A percentile compares a stretch with the other conserved stretches of the same genome.
These are phyloP conservation scores for Fusarium luffae DNA, from an alignment of 2,329 filamentous ascomycete species.

Conservation along the genomic window DNA sequence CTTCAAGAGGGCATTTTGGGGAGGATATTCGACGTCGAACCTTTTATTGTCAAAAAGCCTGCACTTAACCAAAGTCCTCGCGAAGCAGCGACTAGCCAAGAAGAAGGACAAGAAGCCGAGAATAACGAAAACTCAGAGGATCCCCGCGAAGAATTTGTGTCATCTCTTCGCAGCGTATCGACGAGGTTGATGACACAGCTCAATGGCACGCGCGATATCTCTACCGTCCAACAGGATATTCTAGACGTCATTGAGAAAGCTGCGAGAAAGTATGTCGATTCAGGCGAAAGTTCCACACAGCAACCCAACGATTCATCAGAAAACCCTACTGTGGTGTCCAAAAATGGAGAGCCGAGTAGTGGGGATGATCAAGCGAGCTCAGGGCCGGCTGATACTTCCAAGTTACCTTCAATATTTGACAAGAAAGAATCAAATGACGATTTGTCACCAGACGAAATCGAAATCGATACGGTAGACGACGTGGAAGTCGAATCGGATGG, in stretches of 20 bases:
- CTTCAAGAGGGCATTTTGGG: constrained; percentile 65
- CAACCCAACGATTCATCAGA: constrained; percentile 24
- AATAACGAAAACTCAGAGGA: constrained; percentile 35
- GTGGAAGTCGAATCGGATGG: constrained; percentile 43
- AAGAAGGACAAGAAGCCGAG: constrained; percentile 39
- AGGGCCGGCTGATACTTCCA: constrained; percentile 1
- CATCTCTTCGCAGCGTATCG: constrained; percentile 55
- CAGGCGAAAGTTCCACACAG: constrained; percentile 45
- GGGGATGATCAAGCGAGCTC: background rate
- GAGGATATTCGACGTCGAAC: constrained; percentile 64
- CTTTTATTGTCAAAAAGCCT: constrained; percentile 52
- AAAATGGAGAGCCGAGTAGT: constrained; percentile 13
- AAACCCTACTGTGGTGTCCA: constrained; percentile 4
- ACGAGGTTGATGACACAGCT: constrained; percentile 56
- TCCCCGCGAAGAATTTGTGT: constrained; percentile 46
- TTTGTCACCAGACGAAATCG: constrained; percentile 60
- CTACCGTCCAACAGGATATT: constrained; percentile 57
- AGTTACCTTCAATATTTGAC: constrained; percentile 12
- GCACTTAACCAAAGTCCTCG: constrained; percentile 44
- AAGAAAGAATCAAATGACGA: constrained; percentile 40
- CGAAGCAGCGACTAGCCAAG: constrained; percentile 23
- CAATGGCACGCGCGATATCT: constrained; percentile 52
- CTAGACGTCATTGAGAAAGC: constrained; percentile 63
- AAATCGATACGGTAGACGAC: constrained; percentile 53
- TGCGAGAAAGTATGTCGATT: constrained; percentile 61